Evolutionary conservation across 768 basidiomycete species (phyloP).

Genomic region (Tricholoma flavovirens): DNA sequence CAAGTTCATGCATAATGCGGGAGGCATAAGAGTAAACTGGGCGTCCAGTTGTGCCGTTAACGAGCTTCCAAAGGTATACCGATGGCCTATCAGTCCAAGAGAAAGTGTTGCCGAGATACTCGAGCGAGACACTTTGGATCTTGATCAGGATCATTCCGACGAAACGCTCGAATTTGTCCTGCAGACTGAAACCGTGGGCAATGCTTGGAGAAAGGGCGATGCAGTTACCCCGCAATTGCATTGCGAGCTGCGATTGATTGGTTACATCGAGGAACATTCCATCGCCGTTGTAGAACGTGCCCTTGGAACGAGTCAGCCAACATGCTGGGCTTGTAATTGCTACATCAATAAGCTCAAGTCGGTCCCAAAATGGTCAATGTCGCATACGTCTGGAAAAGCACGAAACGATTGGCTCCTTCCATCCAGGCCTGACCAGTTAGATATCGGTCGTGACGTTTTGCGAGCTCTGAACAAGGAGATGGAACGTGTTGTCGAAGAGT

Average conservation of each 20-base stretch:
- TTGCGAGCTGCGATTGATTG: constrained; percentile 13
- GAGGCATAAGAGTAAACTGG: constrained; percentile 13
- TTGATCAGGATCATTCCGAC: constrained; percentile 9
- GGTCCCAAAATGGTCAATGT: constrained; percentile 8
- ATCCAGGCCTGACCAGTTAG: constrained; percentile 3
- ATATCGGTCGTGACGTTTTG: constrained; percentile 5
- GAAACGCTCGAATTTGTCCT: constrained; percentile 7
- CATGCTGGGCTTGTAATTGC: constrained; percentile 13
- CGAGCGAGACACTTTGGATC: constrained; percentile 4
- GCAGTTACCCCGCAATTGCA: constrained; percentile 11
- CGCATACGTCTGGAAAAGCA: constrained; percentile 10
- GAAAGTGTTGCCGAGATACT: constrained; percentile 7
- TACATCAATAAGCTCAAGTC: constrained; percentile 8
- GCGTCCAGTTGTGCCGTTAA: constrained; percentile 1
- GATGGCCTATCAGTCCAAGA: constrained; percentile 9
- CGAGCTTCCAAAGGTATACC: constrained; percentile 3
- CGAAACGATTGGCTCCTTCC: constrained; percentile 14
- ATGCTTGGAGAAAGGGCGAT: constrained; percentile 10
- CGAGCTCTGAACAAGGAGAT: constrained; percentile 7
- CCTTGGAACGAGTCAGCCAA: constrained; percentile 12
- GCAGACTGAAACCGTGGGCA: constrained; percentile 3
- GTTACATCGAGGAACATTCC: constrained; percentile 10
- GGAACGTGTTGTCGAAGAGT: constrained; percentile 13
- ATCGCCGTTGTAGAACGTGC: constrained; percentile 5
- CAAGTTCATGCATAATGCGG: constrained; percentile 9